Conservation (phyloP, 192 early-diverging fungal species). For the Coemansia sp. region DNA sequence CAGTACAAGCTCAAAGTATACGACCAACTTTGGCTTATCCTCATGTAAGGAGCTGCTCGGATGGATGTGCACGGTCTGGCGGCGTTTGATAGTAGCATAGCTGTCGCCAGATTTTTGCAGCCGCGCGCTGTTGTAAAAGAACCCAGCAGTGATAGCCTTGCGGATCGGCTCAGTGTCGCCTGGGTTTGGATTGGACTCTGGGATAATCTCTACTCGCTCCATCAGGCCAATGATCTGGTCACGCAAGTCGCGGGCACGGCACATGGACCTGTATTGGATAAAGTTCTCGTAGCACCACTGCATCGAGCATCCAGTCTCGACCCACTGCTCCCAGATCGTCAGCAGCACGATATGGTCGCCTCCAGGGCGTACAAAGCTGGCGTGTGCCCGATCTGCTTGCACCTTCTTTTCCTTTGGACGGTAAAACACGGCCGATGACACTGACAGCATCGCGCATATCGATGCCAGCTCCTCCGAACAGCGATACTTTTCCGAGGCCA, state of each 20-base stretch:
- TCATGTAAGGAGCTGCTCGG: conserved; percentile 82
- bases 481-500: conserved; percentile 88
- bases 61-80: conserved; percentile 89
- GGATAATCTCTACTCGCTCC: conserved; percentile 87
- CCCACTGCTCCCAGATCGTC: conserved; percentile 91
- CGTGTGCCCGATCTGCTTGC: conserved; percentile 90
- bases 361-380: conserved; percentile 84
- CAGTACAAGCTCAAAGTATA: conserved; percentile 92
- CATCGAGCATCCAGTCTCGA: conserved; percentile 85
- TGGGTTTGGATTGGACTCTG: conserved; percentile 82
- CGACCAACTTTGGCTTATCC: conserved; percentile 79
- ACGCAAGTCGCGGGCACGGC: conserved; percentile 84
- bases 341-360: conserved; percentile 94
- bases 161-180: conserved; percentile 83
- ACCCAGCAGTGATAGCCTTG: conserved; percentile 91
- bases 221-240: conserved; percentile 91
- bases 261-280: conserved; percentile 89
- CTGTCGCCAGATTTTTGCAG: conserved; percentile 84
- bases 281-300: conserved; percentile 98
- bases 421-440: conserved; percentile 77
- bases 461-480: conserved; percentile 93
- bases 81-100: conserved; percentile 88
- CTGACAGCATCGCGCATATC: conserved; percentile 91
- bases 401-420: conserved; percentile 90
- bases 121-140: conserved; percentile 92